These are phyloP conservation scores for Phytopythium aichiense DNA, from an alignment of 352 stramenopile genomes.

Conservation along the genomic window DNA sequence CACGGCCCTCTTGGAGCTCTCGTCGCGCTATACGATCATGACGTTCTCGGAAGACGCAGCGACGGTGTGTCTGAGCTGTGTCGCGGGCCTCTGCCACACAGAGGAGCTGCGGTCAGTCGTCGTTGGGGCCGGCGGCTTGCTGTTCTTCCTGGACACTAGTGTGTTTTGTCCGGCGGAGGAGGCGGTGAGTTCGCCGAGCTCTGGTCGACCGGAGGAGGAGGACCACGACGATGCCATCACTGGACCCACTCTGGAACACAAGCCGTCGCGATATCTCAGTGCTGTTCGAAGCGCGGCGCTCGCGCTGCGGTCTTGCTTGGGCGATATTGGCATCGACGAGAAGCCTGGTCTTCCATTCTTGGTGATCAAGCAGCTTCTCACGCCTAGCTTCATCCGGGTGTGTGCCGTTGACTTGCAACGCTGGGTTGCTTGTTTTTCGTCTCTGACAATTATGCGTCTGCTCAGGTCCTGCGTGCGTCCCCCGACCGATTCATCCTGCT, in stretches of 20 bases:
- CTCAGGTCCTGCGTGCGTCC: conserved; percentile 52
- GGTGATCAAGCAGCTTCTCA: conserved; percentile 76
- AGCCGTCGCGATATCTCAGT: conserved; percentile 39
- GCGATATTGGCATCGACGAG: conserved; percentile 23
- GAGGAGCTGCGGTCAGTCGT: conserved; percentile 49
- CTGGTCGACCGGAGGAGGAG: background rate
- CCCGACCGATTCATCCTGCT: conserved; percentile 57
- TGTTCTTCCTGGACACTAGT: conserved; percentile 64
- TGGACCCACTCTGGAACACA: conserved; percentile 15
- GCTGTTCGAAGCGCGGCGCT: conserved; percentile 55
- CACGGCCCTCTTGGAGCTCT: conserved; percentile 52
- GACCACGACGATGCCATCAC: conserved; percentile 7
- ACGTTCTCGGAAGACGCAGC: conserved; percentile 55
- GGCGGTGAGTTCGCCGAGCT: background rate
- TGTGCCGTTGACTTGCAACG: background rate
- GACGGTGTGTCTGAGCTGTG: conserved; percentile 51
- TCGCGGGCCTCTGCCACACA: conserved; percentile 59
- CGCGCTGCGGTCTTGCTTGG: conserved; percentile 53
- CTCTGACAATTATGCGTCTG: background rate
- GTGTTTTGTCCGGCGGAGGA: conserved; percentile 58
- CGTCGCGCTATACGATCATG: conserved; percentile 53
- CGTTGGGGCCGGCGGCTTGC: conserved; percentile 56
- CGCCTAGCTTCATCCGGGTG: conserved; percentile 74
- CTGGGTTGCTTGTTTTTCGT: background rate
- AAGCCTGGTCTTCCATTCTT: conserved; percentile 25